Percentiles rank a stretch among this genome's conserved stretches.
phyloP scores from a whole-genome alignment of 1,139 yeast genomes.

The Debaryomyces sp. region DNA sequence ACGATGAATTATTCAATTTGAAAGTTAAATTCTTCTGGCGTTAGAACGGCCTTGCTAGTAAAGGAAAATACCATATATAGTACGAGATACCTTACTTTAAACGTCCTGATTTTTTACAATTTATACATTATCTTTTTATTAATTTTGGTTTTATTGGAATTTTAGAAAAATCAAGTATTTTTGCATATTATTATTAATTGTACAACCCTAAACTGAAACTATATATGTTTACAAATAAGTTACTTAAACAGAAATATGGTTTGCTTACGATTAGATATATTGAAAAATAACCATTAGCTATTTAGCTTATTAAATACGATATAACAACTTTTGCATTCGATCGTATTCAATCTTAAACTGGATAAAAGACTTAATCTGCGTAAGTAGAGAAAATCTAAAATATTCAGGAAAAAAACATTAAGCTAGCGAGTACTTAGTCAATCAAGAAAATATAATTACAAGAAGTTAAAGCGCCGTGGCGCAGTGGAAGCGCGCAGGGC shows the following conservation, averaged over 20 bases:
- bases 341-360: too few relatives aligned
- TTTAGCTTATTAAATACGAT: too few relatives aligned
- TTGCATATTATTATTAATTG: neutral
- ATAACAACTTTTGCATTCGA: too few relatives aligned
- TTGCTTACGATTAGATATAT: too few relatives aligned
- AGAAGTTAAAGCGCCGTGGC: slow-evolving; percentile 71
- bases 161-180: neutral
- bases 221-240: too few relatives aligned
- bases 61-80: neutral
- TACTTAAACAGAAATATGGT: too few relatives aligned
- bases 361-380: too few relatives aligned
- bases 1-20: neutral
- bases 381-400: too few relatives aligned
- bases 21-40: neutral
- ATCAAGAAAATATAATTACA: neutral
- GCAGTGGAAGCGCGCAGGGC: slow-evolving; percentile 99
- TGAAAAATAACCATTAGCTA: too few relatives aligned
- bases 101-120: neutral
- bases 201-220: neutral
- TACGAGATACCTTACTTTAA: neutral
- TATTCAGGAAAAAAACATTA: too few relatives aligned
- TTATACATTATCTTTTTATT: neutral
- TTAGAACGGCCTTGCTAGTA: neutral
- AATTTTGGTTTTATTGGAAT: neutral
- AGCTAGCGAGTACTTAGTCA: neutral